Evolutionary conservation across 2,329 filamentous ascomycete genomes (phyloP).

Genomic region (Coniochaeta sp.): DNA sequence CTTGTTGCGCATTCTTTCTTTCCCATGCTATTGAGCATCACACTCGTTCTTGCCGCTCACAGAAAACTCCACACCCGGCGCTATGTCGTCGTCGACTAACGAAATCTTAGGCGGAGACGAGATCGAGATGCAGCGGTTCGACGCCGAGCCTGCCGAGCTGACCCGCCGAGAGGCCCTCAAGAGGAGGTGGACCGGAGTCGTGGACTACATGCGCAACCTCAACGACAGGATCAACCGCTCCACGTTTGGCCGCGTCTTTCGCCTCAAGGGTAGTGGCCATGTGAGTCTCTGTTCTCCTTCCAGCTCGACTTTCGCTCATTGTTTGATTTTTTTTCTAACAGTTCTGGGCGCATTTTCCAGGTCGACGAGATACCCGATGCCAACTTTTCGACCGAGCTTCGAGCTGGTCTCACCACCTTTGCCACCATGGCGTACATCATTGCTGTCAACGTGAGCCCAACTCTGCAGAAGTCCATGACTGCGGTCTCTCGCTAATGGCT

Average conservation of each 20-base stretch:
- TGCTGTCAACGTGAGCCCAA: constrained; percentile 56
- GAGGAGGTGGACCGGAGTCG: background rate
- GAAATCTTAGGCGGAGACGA: background rate
- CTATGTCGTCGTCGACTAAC: background rate
- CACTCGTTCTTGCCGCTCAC: background rate
- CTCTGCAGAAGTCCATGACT: constrained; percentile 9
- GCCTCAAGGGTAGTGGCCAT: constrained; percentile 61
- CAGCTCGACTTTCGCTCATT: background rate
- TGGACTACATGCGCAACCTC: constrained; percentile 18
- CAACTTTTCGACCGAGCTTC: constrained; percentile 69
- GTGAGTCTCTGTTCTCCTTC: constrained; percentile 32
- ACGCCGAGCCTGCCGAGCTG: background rate
- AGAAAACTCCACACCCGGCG: background rate
- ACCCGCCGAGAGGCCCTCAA: background rate
- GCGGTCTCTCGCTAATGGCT: constrained; percentile 8
- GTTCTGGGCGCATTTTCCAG: constrained; percentile 32
- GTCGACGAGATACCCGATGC: constrained; percentile 55
- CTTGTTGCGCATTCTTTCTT: too few relatives aligned
- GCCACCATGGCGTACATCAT: constrained; percentile 84
- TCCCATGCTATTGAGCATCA: background rate
- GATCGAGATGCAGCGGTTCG: background rate
- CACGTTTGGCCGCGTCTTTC: constrained; percentile 54
- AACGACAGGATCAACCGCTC: constrained; percentile 31
- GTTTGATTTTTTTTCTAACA: background rate
- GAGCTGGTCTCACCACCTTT: constrained; percentile 74